These are phyloP conservation scores for Yamadazyma nakazawae DNA, from an alignment of 805 yeast species.

Conservation along the genomic window DNA sequence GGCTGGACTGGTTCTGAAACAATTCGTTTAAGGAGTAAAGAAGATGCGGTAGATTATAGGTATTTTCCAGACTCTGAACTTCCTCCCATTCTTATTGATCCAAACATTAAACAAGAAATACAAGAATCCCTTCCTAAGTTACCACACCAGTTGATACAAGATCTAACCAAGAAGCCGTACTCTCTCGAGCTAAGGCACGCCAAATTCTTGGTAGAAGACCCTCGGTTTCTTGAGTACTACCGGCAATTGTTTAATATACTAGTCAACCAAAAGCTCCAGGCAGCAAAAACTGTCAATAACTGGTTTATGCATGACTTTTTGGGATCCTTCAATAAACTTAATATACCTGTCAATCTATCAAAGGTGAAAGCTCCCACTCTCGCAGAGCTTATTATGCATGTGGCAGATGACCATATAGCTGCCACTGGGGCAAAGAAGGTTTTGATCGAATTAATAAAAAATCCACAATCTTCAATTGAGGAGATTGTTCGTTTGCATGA, in stretches of 20 bases:
- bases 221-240: conserved; percentile 52
- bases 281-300: conserved; percentile 51
- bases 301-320: conserved; percentile 83
- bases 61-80: conserved; percentile 95
- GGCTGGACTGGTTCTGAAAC: conserved; percentile 88
- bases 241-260: conserved; percentile 32
- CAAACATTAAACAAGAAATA: conserved; percentile 41
- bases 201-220: conserved; percentile 54
- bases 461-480: conserved; percentile 35
- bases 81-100: conserved; percentile 51
- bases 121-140: conserved; percentile 47
- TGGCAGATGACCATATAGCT: conserved; percentile 50
- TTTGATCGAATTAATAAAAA: conserved; percentile 56
- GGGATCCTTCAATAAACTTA: conserved; percentile 61
- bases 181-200: conserved; percentile 71
- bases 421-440: conserved; percentile 65
- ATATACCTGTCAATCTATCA: conserved; percentile 27
- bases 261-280: conserved; percentile 17
- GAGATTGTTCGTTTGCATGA: conserved; percentile 55
- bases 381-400: conserved; percentile 51
- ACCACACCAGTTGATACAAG: conserved; percentile 57
- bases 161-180: conserved; percentile 49
- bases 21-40: conserved; percentile 67
- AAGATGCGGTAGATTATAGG: conserved; percentile 79
- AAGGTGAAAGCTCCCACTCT: conserved; percentile 41